Percentiles rank a stretch among this genome's conserved stretches.
Conservation (phyloP, 2,329 filamentous ascomycete species). For the Diaporthe citriasiana region DNA sequence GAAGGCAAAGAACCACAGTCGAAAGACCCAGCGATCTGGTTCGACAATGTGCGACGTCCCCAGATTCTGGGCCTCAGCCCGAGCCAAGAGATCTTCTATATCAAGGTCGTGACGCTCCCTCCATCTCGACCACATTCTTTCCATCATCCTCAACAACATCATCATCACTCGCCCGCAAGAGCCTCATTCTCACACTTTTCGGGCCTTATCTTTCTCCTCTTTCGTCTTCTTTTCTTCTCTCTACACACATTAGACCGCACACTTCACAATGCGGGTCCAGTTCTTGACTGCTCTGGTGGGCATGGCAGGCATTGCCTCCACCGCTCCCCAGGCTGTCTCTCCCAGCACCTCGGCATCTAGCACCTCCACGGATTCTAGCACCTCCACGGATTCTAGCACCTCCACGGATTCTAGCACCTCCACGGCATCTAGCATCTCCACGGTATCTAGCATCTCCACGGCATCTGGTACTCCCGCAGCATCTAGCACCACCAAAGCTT, state of each 20-base stretch:
- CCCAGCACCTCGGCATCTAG: too few relatives aligned
- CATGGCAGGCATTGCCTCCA: constrained; percentile 2
- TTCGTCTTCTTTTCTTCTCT: not conserved
- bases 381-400: not conserved
- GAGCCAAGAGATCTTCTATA: not conserved
- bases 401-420: not conserved
- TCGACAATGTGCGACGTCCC: not conserved
- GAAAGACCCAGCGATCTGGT: not conserved
- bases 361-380: too few relatives aligned
- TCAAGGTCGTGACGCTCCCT: not conserved
- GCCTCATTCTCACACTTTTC: not conserved
- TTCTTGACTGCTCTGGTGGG: not conserved
- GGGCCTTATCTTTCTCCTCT: not conserved
- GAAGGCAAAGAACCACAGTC: not conserved
- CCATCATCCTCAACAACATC: not conserved
- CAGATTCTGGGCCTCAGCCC: too few relatives aligned
- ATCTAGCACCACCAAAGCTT: not conserved
- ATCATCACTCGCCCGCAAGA: not conserved
- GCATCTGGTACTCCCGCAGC: not conserved
- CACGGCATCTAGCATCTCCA: not conserved
- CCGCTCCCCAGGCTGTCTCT: not conserved
- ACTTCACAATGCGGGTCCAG: not conserved
- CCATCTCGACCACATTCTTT: too few relatives aligned
- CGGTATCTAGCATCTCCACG: not conserved
- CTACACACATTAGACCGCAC: not conserved